Base-by-base conservation (phyloP, 2,329 filamentous ascomycete species). In the Aspergillus bombycis region DNA sequence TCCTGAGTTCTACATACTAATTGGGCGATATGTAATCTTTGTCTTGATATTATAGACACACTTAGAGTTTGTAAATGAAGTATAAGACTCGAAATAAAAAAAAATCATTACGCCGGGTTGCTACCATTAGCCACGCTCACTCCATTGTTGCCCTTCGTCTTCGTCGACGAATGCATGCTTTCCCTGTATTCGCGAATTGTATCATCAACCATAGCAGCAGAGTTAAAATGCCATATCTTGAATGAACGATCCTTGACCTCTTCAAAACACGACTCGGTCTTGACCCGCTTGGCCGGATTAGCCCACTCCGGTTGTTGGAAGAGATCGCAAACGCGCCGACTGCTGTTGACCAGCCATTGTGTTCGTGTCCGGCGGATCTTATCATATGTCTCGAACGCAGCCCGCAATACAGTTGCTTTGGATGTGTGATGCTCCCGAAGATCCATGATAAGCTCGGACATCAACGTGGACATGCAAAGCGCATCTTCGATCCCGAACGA, bases 401-500 rank as follows among this genome's bases (percentile, higher is more conserved):
- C 19, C 7, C 45, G 45, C 21, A 48, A 48, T 0, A 23, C 45
- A 4, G 12, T 48, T 2, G 45, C 12, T 11, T 48, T 48, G 23
- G 45, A 48, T 8, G 45, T 48, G 2, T 14, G 45, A 26, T 8
- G 11, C 21, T 48, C 45, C 12, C 45, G 45, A 5, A 48, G 45
- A 26, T 48, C 45, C 23, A 48, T 48, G 6, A 26, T 48, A 2
- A 48, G 21, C 0, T 48, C 45, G 14, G 45, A 48, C 45, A 48
- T 14, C 26, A 34, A 19, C 3, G 55, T 28, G 1, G 28, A 32
- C 10, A 63, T n/a, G 11, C 48, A 57, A 14, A 58, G 57, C 23
- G 61, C 61, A 50, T 63, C 61, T 28, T 63, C 61, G 4, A 63
- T 32, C 0, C 61, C 61, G 41, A 60, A 56, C 2, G 41, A 57